Percentiles rank a stretch among this genome's conserved stretches.
Evolutionary conservation across 2,329 filamentous ascomycete species (phyloP).

Genomic region (Colletotrichum higginsianum): DNA sequence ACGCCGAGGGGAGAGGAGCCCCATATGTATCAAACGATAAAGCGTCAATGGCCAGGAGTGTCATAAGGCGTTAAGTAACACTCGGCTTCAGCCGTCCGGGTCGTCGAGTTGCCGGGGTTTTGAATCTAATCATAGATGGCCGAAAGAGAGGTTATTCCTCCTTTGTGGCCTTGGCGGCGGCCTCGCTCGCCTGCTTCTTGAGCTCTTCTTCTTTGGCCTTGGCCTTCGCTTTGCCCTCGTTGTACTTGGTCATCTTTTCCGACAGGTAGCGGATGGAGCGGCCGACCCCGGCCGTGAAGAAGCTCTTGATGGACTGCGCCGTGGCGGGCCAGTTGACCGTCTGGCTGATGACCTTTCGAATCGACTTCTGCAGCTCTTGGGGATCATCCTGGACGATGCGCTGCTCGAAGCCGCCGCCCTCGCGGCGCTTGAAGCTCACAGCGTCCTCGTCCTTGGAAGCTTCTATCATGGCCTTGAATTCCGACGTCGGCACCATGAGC

Average conservation of each 20-base stretch:
- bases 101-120: neutral
- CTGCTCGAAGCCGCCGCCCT: conserved; percentile 88
- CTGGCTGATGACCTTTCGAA: conserved; percentile 84
- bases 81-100: neutral
- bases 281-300: conserved; percentile 81
- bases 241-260: conserved; percentile 84
- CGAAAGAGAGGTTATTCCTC: conserved; percentile 1
- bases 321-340: conserved; percentile 95
- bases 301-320: conserved; percentile 86
- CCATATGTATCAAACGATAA: conserved; percentile 24
- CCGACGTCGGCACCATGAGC: conserved; percentile 84
- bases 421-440: conserved; percentile 77
- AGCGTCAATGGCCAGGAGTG: conserved; percentile 2
- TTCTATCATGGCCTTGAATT: conserved; percentile 89
- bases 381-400: conserved; percentile 82
- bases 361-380: conserved; percentile 76
- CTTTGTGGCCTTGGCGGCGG: conserved; percentile 18
- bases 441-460: conserved; percentile 79
- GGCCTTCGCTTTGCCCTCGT: conserved; percentile 57
- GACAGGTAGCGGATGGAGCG: conserved; percentile 82
- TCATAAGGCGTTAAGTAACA: conserved; percentile 2
- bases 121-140: neutral
- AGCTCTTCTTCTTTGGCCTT: conserved; percentile 47
- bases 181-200: conserved; percentile 40
- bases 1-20: neutral